Evolutionary conservation across 345 rosid species (phyloP).

Genomic region (Camelina sativa): DNA sequence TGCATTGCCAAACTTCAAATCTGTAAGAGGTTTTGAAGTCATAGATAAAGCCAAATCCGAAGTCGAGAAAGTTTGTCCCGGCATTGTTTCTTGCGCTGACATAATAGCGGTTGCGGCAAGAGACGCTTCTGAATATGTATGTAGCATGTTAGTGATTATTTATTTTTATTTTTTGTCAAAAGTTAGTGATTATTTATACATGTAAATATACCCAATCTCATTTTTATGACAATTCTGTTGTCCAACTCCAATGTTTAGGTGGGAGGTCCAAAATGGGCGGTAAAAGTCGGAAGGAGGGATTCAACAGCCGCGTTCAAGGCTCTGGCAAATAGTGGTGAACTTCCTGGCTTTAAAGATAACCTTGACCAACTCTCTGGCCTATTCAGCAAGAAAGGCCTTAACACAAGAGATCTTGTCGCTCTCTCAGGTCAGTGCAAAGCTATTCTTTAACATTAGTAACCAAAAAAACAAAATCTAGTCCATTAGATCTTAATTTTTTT

Average conservation of each 20-base stretch:
- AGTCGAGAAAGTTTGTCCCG: constrained; percentile 48
- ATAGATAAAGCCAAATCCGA: constrained; percentile 50
- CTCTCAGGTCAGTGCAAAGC: constrained; percentile 36
- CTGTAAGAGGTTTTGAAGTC: constrained; percentile 46
- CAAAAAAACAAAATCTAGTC: too few relatives aligned
- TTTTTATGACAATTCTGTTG: neutral
- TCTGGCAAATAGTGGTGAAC: constrained; percentile 33
- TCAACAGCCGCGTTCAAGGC: constrained; percentile 37
- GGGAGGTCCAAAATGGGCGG: constrained; percentile 59
- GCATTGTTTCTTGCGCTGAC: constrained; percentile 53
- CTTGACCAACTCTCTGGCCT: constrained; percentile 30
- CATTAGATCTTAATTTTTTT: neutral
- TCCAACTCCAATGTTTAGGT: constrained; percentile 29
- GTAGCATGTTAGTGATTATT: constrained; percentile 28
- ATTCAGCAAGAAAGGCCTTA: constrained; percentile 43
- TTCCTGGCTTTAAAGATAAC: constrained; percentile 28
- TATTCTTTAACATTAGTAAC: too few relatives aligned
- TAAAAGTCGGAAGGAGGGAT: constrained; percentile 53
- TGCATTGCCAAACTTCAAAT: constrained; percentile 30
- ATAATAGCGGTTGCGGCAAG: constrained; percentile 51
- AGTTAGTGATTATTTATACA: constrained; percentile 8
- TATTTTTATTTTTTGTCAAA: too few relatives aligned
- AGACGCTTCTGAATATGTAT: constrained; percentile 49
- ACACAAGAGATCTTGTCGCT: constrained; percentile 46
- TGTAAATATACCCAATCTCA: neutral